Evolutionary conservation across 2,329 filamentous ascomycete genomes (phyloP).

Genomic region (Colletotrichum costaricense): DNA sequence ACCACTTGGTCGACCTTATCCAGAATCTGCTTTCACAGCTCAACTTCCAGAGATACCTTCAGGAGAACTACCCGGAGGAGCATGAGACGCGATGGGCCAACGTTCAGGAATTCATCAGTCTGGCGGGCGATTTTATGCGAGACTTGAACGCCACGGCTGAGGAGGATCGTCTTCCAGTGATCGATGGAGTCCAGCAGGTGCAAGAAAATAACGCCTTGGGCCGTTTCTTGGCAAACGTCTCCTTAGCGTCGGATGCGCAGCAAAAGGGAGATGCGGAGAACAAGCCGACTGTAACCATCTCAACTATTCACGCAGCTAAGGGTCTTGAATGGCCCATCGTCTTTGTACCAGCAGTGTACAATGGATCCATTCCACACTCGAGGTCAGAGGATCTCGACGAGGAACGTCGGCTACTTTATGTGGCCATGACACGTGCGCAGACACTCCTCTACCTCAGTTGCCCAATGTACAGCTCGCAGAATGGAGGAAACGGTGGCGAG

Average conservation of each 20-base stretch:
- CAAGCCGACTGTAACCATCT: constrained; percentile 82
- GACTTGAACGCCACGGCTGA: constrained; percentile 51
- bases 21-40: constrained; percentile 71
- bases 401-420: constrained; percentile 89
- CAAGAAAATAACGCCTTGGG: constrained; percentile 74
- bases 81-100: constrained; percentile 87
- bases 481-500: constrained; percentile 65
- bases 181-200: constrained; percentile 78
- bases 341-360: constrained; percentile 90
- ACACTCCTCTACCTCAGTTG: constrained; percentile 87
- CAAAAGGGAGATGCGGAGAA: constrained; percentile 66
- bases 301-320: constrained; percentile 96
- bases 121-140: constrained; percentile 78
- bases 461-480: constrained; percentile 74
- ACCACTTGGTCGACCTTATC: constrained; percentile 59
- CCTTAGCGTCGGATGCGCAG: constrained; percentile 80
- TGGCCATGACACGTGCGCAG: constrained; percentile 96
- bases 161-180: constrained; percentile 70
- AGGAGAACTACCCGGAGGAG: constrained; percentile 77
- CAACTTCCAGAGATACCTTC: constrained; percentile 79
- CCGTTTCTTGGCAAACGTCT: constrained; percentile 89
- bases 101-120: constrained; percentile 85
- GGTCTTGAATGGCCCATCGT: constrained; percentile 97
- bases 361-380: constrained; percentile 90
- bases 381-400: constrained; percentile 88